phyloP scores from a whole-genome alignment of 176 grass and related monocot genomes.

The Aegilops tauschii region DNA sequence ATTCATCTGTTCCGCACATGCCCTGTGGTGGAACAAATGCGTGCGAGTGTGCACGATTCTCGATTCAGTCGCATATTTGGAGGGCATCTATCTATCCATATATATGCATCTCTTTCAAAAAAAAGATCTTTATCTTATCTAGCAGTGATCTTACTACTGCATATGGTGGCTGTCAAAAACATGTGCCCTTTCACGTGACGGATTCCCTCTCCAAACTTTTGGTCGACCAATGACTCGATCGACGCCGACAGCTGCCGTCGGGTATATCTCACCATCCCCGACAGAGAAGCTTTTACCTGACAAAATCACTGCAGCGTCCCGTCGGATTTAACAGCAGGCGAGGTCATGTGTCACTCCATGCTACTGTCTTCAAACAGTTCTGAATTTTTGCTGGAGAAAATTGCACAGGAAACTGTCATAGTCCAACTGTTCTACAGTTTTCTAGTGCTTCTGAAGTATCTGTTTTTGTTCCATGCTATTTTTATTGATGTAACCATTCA shows the following conservation, averaged over 20 bases:
- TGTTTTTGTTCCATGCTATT: not conserved
- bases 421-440: not conserved
- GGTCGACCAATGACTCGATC: not conserved
- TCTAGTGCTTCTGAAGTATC: not conserved
- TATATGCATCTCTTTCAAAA: not conserved
- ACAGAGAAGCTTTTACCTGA: conserved; percentile 1
- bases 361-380: not conserved
- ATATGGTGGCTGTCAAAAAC: not conserved
- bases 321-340: conserved; percentile 6
- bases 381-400: not conserved
- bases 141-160: conserved; percentile 5
- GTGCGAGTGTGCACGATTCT: not conserved
- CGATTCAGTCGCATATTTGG: not conserved
- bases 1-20: not conserved
- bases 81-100: conserved; percentile 25
- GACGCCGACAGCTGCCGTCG: conserved; percentile 8
- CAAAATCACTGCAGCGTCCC: not conserved
- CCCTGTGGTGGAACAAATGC: not conserved
- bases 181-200: conserved; percentile 15
- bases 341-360: conserved; percentile 2
- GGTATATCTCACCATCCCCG: not conserved
- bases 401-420: not conserved
- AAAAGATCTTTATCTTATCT: not conserved
- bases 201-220: conserved; percentile 27
- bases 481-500: not conserved